Evolutionary conservation across 176 grass and related monocot genomes (phyloP).

Genomic region (Cenchrus purpureus): DNA sequence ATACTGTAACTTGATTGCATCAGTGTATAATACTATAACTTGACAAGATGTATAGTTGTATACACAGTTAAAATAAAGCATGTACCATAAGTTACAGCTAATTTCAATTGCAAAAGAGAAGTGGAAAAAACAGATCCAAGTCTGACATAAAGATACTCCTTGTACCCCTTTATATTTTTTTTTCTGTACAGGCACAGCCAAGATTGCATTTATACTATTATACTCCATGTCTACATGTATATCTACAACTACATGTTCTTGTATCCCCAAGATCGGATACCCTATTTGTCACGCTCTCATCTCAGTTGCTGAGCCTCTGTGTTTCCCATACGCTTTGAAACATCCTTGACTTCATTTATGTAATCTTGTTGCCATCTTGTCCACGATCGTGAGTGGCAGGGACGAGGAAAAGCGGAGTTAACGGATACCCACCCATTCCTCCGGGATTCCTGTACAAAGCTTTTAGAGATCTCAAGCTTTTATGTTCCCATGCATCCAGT

Average conservation of each 20-base stretch:
- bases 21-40: not conserved
- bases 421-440: constrained; percentile 28
- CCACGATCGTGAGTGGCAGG: not conserved
- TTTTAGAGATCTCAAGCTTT: not conserved
- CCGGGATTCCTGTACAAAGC: constrained; percentile 1
- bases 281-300: not conserved
- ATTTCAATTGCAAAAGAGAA: not conserved
- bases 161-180: not conserved
- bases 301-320: not conserved
- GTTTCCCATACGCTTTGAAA: constrained; percentile 2
- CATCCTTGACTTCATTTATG: constrained; percentile 30
- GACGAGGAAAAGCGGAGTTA: constrained; percentile 24
- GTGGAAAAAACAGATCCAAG: not conserved
- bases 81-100: not conserved
- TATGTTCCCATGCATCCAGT: not conserved
- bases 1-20: not conserved
- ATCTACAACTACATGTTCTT: not conserved
- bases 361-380: constrained; percentile 38
- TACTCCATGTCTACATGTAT: not conserved
- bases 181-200: not conserved
- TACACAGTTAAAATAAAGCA: not conserved
- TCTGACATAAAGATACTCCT: constrained; percentile 24
- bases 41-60: not conserved
- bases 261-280: constrained; percentile 1
- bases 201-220: not conserved